Evolutionary conservation across 345 rosid species (phyloP).

Genomic region (Dimocarpus longan): DNA sequence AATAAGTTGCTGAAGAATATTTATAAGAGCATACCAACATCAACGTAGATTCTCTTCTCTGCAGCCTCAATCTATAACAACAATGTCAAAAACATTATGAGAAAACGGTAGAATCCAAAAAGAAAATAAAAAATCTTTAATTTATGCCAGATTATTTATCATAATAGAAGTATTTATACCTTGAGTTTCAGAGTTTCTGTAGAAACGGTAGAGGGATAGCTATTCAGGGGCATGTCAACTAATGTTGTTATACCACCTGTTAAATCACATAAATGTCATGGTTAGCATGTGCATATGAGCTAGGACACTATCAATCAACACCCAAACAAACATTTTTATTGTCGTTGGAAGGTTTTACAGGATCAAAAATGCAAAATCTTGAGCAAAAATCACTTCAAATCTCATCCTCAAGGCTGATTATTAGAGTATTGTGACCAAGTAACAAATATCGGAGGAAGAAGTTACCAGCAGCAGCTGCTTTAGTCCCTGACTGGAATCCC

Average conservation of each 20-base stretch:
- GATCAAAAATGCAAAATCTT: neutral
- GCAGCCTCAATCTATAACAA: constrained; percentile 71
- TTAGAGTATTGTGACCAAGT: neutral
- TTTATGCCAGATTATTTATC: constrained; percentile 12
- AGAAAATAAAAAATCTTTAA: neutral
- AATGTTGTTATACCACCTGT: constrained; percentile 87
- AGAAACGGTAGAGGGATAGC: constrained; percentile 77
- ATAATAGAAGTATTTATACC: constrained; percentile 36
- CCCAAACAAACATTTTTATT: neutral
- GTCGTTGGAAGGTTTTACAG: neutral
- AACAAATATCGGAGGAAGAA: neutral
- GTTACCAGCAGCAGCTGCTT: constrained; percentile 97
- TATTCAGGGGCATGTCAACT: constrained; percentile 94
- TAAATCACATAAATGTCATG: constrained; percentile 10
- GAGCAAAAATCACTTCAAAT: neutral
- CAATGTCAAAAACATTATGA: constrained; percentile 21
- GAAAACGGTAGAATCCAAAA: constrained; percentile 1
- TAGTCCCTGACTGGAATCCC: constrained; percentile 95
- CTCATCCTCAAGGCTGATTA: neutral
- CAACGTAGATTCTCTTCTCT: constrained; percentile 65
- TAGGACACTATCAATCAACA: neutral
- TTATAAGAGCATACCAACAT: constrained; percentile 70
- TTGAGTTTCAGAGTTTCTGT: constrained; percentile 78
- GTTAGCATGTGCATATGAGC: constrained; percentile 2
- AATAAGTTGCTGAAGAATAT: constrained; percentile 14